Base-by-base conservation (phyloP, 345 rosid genomes). In the Fremontodendron californicum region DNA sequence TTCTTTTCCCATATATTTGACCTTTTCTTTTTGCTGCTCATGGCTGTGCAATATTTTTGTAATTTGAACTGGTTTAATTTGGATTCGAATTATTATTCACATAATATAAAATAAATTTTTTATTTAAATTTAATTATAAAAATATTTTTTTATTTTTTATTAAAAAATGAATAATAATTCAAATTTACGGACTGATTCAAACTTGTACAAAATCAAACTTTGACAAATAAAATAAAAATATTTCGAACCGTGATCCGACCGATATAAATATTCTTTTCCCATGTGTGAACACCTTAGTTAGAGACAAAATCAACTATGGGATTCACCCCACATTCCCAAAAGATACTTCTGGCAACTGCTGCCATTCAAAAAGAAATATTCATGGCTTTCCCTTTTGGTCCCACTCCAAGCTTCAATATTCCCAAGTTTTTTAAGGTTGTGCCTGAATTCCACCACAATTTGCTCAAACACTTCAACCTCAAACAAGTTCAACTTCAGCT, bases 401-500 rank as follows among this genome's bases (percentile, higher is more conserved):
- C 27, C 60, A 31, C 73, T 13, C 18, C 58, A 71, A 61, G 58
- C 52, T 51, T 51, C 23, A 18, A 51, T 51, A 51, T 58, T 29
- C 61, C 77, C 83, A 19, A 67, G 27, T 73, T 74, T 86, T 57
- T 87, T 85, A 33, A 89, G 83, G 82, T 75, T 90, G 80, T 88
- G 97, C 81, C 96, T 87, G 80, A 86, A 89, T 79, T 92, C 94
- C 76, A 87, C 55, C 1, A 81, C 88, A 16, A 91, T 82, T 23
- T 90, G 94, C 88, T 92, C 91, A 33, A 95, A 88, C 35, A 92
- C 94, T 78, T 93, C 93, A 6, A 86, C 90, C 12, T 89, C 92
- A 80, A 95, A 89, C 96, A 95, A 88, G 88, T 93, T 90, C 74
- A 92, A 15, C 79, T 83, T 87, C 62, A 87, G 69, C 88, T 83